A percentile compares a stretch with the other conserved stretches of the same genome.
Conservation (phyloP, 129 eudicot genomes). For the Saposhnikovia divaricata region DNA sequence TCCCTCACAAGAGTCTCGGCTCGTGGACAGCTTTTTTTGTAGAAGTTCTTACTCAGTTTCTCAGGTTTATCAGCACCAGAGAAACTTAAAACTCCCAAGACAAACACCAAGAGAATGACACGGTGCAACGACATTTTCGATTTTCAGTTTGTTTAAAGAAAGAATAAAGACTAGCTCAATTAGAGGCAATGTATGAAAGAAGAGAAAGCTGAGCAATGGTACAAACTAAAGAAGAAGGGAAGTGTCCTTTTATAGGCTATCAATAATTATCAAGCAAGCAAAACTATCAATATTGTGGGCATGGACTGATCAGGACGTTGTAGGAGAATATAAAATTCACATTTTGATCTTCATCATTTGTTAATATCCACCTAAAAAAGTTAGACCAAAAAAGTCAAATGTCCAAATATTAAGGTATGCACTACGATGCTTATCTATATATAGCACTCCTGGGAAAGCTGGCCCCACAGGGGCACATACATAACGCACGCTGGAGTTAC, state of each 20-base stretch:
- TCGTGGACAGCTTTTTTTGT: constrained; percentile 8
- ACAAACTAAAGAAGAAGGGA: not conserved
- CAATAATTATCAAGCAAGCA: not conserved
- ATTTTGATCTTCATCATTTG: not conserved
- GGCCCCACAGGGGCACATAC: too few relatives aligned
- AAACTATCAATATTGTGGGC: not conserved
- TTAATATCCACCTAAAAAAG: not conserved
- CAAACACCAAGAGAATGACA: not conserved
- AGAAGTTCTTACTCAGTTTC: not conserved
- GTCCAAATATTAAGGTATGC: not conserved
- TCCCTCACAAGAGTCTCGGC: constrained; percentile 10
- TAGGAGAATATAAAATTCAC: not conserved
- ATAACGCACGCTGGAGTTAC: too few relatives aligned
- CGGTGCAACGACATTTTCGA: not conserved
- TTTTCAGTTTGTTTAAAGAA: not conserved
- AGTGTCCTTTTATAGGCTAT: not conserved
- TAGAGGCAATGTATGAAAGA: not conserved
- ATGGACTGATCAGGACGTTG: not conserved
- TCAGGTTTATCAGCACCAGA: constrained; percentile 5
- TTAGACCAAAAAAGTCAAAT: not conserved
- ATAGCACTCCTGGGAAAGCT: too few relatives aligned
- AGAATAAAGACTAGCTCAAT: not conserved
- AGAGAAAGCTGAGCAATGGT: not conserved
- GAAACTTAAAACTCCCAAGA: not conserved
- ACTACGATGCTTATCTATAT: not conserved